These are phyloP conservation scores for Rhodotorula sp. DNA, from an alignment of 1,284 basidiomycete genomes.

Conservation along the genomic window DNA sequence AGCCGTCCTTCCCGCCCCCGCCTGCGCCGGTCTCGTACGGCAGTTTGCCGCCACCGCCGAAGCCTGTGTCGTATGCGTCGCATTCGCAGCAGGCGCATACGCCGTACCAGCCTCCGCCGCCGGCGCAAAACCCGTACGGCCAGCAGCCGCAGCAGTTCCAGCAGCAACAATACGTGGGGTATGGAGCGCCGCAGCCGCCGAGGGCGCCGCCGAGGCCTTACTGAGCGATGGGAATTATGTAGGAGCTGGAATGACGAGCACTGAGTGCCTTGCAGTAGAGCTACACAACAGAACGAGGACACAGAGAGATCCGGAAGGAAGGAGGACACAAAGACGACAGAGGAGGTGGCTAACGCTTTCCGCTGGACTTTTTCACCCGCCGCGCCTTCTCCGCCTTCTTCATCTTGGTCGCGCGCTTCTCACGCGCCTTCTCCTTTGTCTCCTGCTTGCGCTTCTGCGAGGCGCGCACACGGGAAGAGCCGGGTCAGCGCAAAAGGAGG, in stretches of 20 bases:
- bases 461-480: background rate
- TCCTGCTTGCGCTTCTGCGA: slow-evolving; percentile 82
- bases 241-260: background rate
- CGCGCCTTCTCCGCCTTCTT: slow-evolving; percentile 90
- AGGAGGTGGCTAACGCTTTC: slow-evolving; percentile 34
- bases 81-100: slow-evolving; percentile 21
- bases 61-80: slow-evolving; percentile 37
- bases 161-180: slow-evolving; percentile 36
- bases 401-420: slow-evolving; percentile 87
- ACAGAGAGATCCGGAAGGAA: background rate
- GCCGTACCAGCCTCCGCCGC: slow-evolving; percentile 33
- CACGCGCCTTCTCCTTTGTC: slow-evolving; percentile 79
- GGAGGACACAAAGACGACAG: background rate
- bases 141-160: slow-evolving; percentile 17
- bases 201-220: slow-evolving; percentile 35
- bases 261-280: background rate
- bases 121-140: slow-evolving; percentile 29
- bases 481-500: background rate
- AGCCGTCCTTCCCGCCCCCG: slow-evolving; percentile 15
- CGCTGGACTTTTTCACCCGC: slow-evolving; percentile 62
- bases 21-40: slow-evolving; percentile 27
- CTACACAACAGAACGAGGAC: background rate
- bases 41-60: slow-evolving; percentile 29
- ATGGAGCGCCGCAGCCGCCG: slow-evolving; percentile 27
- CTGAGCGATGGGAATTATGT: too few species aligned